Percentiles rank a stretch among this genome's conserved stretches.
These are phyloP conservation scores for Micractinium conductrix DNA, from an alignment of 139 green algal species.

Conservation along the genomic window DNA sequence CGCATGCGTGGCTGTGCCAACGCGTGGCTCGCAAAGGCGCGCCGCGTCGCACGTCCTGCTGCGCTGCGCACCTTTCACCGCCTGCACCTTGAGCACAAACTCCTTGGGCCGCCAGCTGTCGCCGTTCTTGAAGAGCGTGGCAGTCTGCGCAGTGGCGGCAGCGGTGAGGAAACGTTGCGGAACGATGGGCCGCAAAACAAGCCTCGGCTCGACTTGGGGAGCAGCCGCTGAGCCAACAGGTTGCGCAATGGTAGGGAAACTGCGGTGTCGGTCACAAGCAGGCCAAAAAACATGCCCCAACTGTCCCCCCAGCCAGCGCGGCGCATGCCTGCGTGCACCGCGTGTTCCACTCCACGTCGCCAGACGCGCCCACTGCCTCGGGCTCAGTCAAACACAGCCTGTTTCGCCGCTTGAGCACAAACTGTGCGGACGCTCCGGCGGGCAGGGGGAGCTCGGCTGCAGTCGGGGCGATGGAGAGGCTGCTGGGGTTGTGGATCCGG, in stretches of 20 bases:
- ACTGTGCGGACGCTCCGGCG: not conserved
- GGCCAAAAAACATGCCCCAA: not conserved
- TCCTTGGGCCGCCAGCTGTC: constrained; percentile 25
- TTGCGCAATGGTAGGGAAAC: not conserved
- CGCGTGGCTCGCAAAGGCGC: too few species aligned
- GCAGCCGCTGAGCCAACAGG: not conserved
- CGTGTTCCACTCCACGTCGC: constrained; percentile 28
- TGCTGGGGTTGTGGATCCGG: not conserved
- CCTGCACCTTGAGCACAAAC: constrained; percentile 28
- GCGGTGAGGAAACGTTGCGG: not conserved
- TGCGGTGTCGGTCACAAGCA: not conserved
- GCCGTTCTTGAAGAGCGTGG: constrained; percentile 18
- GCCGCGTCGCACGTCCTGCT: not conserved
- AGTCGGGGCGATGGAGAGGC: not conserved
- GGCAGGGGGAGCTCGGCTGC: constrained; percentile 30
- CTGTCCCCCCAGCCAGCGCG: not conserved
- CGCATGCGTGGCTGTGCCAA: too few species aligned
- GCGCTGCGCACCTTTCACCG: not conserved
- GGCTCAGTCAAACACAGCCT: constrained; percentile 16
- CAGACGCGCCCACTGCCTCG: not conserved
- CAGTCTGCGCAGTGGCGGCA: not conserved
- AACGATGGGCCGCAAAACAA: not conserved
- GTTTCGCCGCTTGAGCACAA: constrained; percentile 26
- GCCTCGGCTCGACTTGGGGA: not conserved
- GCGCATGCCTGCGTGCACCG: not conserved